Conservation (phyloP, 805 yeast genomes). For the Myxozyma udenii region DNA sequence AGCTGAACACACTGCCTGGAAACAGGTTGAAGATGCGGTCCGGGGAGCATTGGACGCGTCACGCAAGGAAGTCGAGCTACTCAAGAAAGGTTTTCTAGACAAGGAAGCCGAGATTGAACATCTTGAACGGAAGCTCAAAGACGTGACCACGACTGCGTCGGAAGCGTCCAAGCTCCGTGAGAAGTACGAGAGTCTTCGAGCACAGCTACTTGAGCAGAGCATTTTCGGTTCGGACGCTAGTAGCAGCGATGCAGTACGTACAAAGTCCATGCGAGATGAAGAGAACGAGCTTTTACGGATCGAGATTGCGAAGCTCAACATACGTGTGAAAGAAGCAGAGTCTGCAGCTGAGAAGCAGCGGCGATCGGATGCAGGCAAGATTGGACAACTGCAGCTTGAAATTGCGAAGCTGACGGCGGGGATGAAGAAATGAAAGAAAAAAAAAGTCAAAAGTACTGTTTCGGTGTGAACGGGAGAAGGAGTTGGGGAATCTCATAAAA, state of each 20-base stretch:
- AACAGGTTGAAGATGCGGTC: conserved; percentile 31
- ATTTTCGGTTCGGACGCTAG: conserved; percentile 4
- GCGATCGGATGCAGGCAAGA: conserved; percentile 1
- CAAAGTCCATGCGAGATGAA: conserved; percentile 12
- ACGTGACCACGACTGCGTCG: conserved; percentile 12
- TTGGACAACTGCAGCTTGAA: conserved; percentile 8
- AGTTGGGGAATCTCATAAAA: too few relatives aligned
- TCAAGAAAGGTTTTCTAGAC: conserved; percentile 37
- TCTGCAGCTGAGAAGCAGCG: conserved; percentile 4
- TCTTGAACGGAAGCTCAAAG: conserved; percentile 28
- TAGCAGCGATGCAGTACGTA: neutral
- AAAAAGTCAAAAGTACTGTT: too few relatives aligned
- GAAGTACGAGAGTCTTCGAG: conserved; percentile 7
- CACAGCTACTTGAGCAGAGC: conserved; percentile 5
- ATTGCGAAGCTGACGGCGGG: neutral
- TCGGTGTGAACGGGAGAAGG: too few relatives aligned
- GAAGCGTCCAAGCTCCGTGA: conserved; percentile 15
- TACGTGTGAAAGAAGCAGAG: conserved; percentile 10
- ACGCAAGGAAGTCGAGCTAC: conserved; percentile 34
- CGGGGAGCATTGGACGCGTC: conserved; percentile 34
- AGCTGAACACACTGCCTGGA: conserved; percentile 31
- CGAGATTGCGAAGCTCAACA: conserved; percentile 24
- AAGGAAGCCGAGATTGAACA: conserved; percentile 34
- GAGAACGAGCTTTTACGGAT: conserved; percentile 18
- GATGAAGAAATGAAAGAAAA: neutral